phyloP scores from a whole-genome alignment of 225 moss, liverwort and hornwort species.

The Pleurozium schreberi region DNA sequence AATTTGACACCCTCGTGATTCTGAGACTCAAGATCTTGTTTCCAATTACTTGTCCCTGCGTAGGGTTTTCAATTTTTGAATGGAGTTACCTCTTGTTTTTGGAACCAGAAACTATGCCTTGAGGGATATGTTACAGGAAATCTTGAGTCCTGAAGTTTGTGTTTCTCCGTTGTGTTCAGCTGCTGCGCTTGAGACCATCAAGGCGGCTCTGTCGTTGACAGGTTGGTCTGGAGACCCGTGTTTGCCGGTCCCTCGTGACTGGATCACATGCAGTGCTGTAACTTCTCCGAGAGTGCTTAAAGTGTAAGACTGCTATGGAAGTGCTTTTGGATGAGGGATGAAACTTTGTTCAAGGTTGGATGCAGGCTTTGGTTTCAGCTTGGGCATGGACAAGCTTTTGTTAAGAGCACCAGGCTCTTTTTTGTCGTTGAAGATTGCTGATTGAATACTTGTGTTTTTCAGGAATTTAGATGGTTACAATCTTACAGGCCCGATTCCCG shows the following conservation, averaged over 20 bases:
- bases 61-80: background rate
- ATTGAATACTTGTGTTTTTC: background rate
- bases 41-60: background rate
- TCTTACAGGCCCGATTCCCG: slow-evolving; percentile 14
- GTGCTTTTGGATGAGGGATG: background rate
- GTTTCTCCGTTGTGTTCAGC: background rate
- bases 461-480: slow-evolving; percentile 10
- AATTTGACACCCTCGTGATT: background rate
- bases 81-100: background rate
- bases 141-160: background rate
- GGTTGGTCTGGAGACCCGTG: slow-evolving; percentile 32
- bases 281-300: background rate
- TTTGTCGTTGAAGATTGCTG: background rate
- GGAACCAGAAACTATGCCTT: background rate
- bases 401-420: background rate
- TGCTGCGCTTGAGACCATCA: slow-evolving; percentile 6
- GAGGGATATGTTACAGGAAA: background rate
- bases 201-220: background rate
- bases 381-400: background rate
- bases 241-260: slow-evolving; percentile 12
- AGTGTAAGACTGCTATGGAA: slow-evolving; percentile 3
- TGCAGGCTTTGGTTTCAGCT: background rate
- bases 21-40: background rate
- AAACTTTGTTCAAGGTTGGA: background rate
- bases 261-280: background rate